Base-by-base conservation (phyloP, 768 basidiomycete species). In the Podaxis sp. region DNA sequence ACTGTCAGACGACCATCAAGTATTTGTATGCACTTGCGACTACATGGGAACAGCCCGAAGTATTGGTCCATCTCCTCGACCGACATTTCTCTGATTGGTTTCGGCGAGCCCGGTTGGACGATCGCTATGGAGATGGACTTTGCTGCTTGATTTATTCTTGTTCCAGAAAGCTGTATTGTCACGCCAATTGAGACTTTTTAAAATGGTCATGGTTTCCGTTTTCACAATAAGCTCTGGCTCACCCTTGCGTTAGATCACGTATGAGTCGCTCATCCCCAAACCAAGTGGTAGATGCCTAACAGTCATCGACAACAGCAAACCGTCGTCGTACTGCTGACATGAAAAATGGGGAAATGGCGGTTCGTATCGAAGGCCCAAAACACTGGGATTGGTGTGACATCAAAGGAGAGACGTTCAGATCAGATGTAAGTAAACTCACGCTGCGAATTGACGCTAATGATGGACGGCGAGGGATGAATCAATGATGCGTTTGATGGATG, bases 11-110 rank as follows among this genome's bases (percentile, higher is more conserved):
- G 67, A 69, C 65, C 59, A 70, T 68, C 68, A 67, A 63, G 70
- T 76, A 76, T 77, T 75, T 77, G 74, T 77, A 75, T 66, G 52
- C 59, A 57, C 19, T 55, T 64, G 54, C 59, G 65, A 67, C 64
- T 61, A 59, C 70, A 68, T 68, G 57, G 65, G 64, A 66, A 63
- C 55, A 71, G 71, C 66, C 74, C 74, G 67, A 57, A 40, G 19
- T 40, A 63, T 56, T 65, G 70, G 68, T 63, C 65, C 61, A 55
- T 50, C 49, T 24, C 50, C 63, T 29, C 37, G 25, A 61, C 27
- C 13, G 46, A 17, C 50, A n/a, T 41, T 19, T 29, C 51, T 63
- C 53, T 62, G 55, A 61, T 57, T 37, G 51, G 43, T 36, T 29
- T 49, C 60, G 60, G 60, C 60, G 41, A 61, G 7, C 27, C 60